These are phyloP conservation scores for Fusarium sp. DNA, from an alignment of 2,329 filamentous ascomycete species.

Conservation along the genomic window DNA sequence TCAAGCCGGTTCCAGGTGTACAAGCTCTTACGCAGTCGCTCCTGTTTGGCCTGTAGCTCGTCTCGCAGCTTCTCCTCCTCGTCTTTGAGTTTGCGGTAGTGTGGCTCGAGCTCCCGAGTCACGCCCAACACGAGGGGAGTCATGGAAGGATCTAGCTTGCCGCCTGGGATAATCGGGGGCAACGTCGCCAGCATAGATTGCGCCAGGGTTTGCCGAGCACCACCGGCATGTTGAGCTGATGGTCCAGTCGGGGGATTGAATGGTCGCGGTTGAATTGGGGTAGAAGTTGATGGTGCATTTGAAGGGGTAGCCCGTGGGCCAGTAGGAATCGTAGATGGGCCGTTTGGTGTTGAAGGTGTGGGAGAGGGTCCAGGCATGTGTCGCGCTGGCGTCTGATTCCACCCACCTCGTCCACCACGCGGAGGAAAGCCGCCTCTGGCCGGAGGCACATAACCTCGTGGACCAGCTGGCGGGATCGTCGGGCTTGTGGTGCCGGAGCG, in stretches of 20 bases:
- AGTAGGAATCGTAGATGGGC: constrained; percentile 56
- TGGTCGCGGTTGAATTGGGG: constrained; percentile 54
- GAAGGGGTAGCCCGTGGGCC: constrained; percentile 53
- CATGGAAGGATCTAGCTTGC: constrained; percentile 60
- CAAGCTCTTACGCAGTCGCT: constrained; percentile 61
- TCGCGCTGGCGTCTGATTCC: constrained; percentile 50
- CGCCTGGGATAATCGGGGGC: constrained; percentile 61
- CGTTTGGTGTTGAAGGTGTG: constrained; percentile 52
- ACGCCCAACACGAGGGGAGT: constrained; percentile 57
- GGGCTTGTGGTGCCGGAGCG: constrained; percentile 55
- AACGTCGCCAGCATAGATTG: constrained; percentile 61
- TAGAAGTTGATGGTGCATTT: constrained; percentile 49
- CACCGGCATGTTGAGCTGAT: constrained; percentile 50
- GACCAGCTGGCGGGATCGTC: constrained; percentile 61
- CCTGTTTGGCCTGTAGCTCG: constrained; percentile 62
- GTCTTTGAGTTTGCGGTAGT: constrained; percentile 62
- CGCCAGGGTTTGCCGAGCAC: constrained; percentile 56
- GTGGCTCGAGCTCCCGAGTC: constrained; percentile 61
- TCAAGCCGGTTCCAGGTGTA: constrained; percentile 62
- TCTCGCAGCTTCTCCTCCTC: constrained; percentile 65
- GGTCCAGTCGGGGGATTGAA: constrained; percentile 68
- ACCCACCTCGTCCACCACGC: constrained; percentile 57
- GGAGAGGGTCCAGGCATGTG: constrained; percentile 49
- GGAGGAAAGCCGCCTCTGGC: constrained; percentile 54
- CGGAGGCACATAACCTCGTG: constrained; percentile 60